Conservation (phyloP, 2,329 filamentous ascomycete genomes). For the Epichloe sibirici region DNA sequence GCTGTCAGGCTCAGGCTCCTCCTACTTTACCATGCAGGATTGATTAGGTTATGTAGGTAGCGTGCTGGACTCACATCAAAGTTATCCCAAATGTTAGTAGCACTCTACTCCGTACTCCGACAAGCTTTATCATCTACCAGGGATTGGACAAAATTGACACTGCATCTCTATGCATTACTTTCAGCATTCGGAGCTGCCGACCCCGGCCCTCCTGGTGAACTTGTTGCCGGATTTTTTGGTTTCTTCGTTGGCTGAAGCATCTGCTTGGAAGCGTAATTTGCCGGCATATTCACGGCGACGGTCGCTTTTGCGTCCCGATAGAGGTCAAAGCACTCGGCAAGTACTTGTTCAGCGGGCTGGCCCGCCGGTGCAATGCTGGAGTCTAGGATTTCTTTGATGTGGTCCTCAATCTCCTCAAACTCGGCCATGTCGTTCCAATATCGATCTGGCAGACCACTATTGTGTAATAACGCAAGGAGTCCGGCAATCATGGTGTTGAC, state of each 20-base stretch:
- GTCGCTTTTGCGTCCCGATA: slow-evolving; percentile 34
- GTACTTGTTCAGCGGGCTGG: slow-evolving; percentile 31
- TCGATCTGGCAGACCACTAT: slow-evolving; percentile 39
- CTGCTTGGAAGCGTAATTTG: slow-evolving; percentile 23
- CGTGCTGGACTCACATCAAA: background rate
- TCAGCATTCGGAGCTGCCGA: background rate
- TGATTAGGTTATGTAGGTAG: no score
- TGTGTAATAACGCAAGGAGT: slow-evolving; percentile 38
- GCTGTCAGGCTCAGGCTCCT: background rate
- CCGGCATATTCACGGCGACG: slow-evolving; percentile 35
- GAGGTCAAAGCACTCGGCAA: slow-evolving; percentile 34
- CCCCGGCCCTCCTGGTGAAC: background rate
- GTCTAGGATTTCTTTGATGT: slow-evolving; percentile 37
- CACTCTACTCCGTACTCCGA: no score
- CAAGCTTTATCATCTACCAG: no score
- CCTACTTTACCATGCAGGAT: background rate
- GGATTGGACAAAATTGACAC: no score
- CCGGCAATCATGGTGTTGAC: slow-evolving; percentile 38
- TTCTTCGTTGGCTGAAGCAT: slow-evolving; percentile 6
- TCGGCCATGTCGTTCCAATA: slow-evolving; percentile 37
- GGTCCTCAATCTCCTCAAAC: slow-evolving; percentile 36
- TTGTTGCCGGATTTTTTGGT: background rate
- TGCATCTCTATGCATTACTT: background rate
- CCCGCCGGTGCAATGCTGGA: slow-evolving; percentile 31
- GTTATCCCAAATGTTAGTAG: no score